A percentile compares a stretch with the other conserved stretches of the same genome.
Conservation (phyloP, 2,329 filamentous ascomycete species). For the Pseudogymnoascus sp. region DNA sequence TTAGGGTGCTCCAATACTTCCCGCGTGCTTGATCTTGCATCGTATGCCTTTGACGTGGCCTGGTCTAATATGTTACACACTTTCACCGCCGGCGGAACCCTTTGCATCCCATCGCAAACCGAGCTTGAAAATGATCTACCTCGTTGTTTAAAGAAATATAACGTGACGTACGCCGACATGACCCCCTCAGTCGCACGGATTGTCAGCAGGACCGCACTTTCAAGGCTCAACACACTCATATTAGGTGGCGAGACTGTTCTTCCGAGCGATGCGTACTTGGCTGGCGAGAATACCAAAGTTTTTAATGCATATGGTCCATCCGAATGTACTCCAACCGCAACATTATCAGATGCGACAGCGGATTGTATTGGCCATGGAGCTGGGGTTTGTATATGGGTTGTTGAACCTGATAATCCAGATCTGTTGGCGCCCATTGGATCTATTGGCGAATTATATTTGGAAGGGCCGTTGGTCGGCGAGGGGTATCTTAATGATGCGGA, state of each 20-base stretch:
- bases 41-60: slow-evolving; percentile 10
- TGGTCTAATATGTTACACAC: slow-evolving; percentile 5
- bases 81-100: slow-evolving; percentile 14
- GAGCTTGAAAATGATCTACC: slow-evolving; percentile 66
- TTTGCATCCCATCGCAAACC: slow-evolving; percentile 59
- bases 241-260: slow-evolving; percentile 80
- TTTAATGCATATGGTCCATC: slow-evolving; percentile 66
- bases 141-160: slow-evolving; percentile 49
- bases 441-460: slow-evolving; percentile 5
- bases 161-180: slow-evolving; percentile 34
- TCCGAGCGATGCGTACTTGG: slow-evolving; percentile 38
- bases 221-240: slow-evolving; percentile 63
- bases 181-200: slow-evolving; percentile 60
- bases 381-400: slow-evolving; percentile 29
- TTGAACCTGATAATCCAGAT: background rate
- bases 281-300: slow-evolving; percentile 29
- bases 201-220: slow-evolving; percentile 74
- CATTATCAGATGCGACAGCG: slow-evolving; percentile 8
- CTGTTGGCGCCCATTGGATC: background rate
- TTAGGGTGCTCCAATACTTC: slow-evolving; percentile 9
- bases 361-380: slow-evolving; percentile 9
- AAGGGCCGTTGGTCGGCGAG: slow-evolving; percentile 47
- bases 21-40: slow-evolving; percentile 11
- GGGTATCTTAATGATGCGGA: slow-evolving; percentile 50
- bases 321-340: slow-evolving; percentile 71